These are phyloP conservation scores for Hirschioporus abietinus DNA, from an alignment of 768 basidiomycete species.

Conservation along the genomic window DNA sequence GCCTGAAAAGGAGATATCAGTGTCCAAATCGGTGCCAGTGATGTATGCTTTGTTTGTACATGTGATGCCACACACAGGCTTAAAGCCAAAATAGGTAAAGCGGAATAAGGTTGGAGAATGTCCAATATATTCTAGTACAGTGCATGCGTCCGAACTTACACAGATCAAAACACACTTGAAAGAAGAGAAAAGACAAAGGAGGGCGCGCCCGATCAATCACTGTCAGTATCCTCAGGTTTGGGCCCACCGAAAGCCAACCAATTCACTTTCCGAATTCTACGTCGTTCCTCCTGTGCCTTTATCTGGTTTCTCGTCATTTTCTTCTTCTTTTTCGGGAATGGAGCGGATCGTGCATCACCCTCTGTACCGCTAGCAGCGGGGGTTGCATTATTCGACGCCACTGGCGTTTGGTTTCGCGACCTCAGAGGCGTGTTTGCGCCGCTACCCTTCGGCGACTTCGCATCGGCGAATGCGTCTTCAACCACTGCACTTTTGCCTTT, in stretches of 20 bases:
- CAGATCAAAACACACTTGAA: background rate
- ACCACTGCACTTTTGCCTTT: slow-evolving; percentile 84
- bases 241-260: slow-evolving; percentile 84
- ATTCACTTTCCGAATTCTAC: slow-evolving; percentile 68
- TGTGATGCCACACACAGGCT: background rate
- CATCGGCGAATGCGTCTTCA: slow-evolving; percentile 77
- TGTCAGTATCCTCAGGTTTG: slow-evolving; percentile 80
- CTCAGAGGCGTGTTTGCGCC: slow-evolving; percentile 64
- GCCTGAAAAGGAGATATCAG: background rate
- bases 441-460: slow-evolving; percentile 65
- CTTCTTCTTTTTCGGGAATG: slow-evolving; percentile 73
- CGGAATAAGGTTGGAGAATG: background rate
- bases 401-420: slow-evolving; percentile 67
- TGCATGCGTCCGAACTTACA: background rate
- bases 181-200: background rate
- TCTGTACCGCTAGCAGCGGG: slow-evolving; percentile 79
- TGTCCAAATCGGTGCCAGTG: background rate
- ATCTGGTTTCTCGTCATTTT: slow-evolving; percentile 85
- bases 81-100: background rate
- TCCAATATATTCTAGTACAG: background rate
- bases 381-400: slow-evolving; percentile 64
- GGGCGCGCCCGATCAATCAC: slow-evolving; percentile 29
- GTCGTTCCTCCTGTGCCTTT: slow-evolving; percentile 85
- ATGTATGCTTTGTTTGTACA: background rate
- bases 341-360: slow-evolving; percentile 36